Conservation (phyloP, 371 early-diverging fungal species). For the Actinomortierella ambigua region DNA sequence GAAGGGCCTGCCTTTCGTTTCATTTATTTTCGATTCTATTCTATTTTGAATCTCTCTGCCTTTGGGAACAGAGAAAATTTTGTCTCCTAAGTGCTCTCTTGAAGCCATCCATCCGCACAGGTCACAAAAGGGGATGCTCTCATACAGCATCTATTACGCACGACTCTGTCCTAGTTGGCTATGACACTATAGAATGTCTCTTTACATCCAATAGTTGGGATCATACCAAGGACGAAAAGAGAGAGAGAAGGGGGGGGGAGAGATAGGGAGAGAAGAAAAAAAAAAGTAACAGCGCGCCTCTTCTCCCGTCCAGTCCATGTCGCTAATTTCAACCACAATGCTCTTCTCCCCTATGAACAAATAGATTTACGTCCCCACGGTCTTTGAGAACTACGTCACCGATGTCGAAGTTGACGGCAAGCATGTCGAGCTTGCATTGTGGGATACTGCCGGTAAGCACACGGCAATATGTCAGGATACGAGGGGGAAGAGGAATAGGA, state of each 20-base stretch:
- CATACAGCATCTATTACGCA: too few species aligned
- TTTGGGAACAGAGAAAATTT: not conserved
- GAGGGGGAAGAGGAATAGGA: too few species aligned
- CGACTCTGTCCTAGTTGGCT: not conserved
- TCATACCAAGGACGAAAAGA: not conserved
- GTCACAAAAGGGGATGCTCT: too few species aligned
- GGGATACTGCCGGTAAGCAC: slow-evolving; percentile 95
- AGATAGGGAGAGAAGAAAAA: slow-evolving; percentile 1
- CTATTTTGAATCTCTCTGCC: not conserved
- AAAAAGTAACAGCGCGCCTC: not conserved
- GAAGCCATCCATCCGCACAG: too few species aligned
- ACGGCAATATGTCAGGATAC: too few species aligned
- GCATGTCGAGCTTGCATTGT: slow-evolving; percentile 92
- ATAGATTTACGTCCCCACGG: slow-evolving; percentile 89
- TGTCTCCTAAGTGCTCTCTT: too few species aligned
- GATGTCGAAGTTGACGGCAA: slow-evolving; percentile 93
- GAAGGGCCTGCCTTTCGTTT: not conserved
- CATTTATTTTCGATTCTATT: not conserved
- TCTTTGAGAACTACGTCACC: slow-evolving; percentile 96
- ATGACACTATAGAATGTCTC: not conserved
- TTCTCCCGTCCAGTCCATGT: not conserved
- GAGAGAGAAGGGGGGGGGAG: not conserved
- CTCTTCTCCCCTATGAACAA: slow-evolving; percentile 7
- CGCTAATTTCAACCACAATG: slow-evolving; percentile 5
- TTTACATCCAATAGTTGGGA: slow-evolving; percentile 2